phyloP scores from a whole-genome alignment of 2,329 filamentous ascomycete species.

The Fusarium temperatum region DNA sequence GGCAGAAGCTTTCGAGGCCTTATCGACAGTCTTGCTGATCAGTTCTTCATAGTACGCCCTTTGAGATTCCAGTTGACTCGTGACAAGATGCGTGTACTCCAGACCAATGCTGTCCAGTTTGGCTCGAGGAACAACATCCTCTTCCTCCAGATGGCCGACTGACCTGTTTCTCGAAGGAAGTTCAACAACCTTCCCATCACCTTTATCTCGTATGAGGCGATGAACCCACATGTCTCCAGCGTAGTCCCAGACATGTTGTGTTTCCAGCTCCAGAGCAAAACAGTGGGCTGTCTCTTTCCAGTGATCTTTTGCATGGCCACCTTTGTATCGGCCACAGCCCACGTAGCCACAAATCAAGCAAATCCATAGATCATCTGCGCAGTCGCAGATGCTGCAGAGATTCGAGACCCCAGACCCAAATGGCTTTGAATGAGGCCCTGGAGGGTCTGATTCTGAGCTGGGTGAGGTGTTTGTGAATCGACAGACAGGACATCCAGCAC shows the following conservation, averaged over 20 bases:
- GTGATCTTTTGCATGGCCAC: conserved; percentile 91
- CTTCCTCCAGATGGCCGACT: conserved; percentile 53
- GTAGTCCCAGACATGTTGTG: conserved; percentile 98
- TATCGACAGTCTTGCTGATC: conserved; percentile 87
- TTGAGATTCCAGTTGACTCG: conserved; percentile 91
- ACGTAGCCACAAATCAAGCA: conserved; percentile 93
- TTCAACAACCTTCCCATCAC: conserved; percentile 91
- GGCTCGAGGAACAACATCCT: conserved; percentile 75
- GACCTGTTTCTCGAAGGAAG: conserved; percentile 68
- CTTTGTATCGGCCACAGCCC: conserved; percentile 93
- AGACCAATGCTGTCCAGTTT: conserved; percentile 82
- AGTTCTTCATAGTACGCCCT: conserved; percentile 94
- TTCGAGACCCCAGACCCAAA: conserved; percentile 71
- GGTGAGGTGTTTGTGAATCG: conserved; percentile 75
- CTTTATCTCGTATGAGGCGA: conserved; percentile 91
- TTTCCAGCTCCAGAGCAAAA: conserved; percentile 91
- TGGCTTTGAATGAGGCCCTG: conserved; percentile 61
- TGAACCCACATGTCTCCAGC: conserved; percentile 96
- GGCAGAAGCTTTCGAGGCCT: conserved; percentile 78
- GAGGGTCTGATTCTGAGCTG: conserved; percentile 51
- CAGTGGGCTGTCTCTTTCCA: conserved; percentile 90
- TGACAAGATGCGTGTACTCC: conserved; percentile 94
- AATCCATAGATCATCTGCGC: conserved; percentile 87
- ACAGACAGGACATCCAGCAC: conserved; percentile 92
- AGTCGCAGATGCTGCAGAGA: conserved; percentile 84